Evolutionary conservation across 192 early-diverging fungal species (phyloP), one percentile per base, ranked within the genome.

Genomic region (Gigaspora rosea): DNA sequence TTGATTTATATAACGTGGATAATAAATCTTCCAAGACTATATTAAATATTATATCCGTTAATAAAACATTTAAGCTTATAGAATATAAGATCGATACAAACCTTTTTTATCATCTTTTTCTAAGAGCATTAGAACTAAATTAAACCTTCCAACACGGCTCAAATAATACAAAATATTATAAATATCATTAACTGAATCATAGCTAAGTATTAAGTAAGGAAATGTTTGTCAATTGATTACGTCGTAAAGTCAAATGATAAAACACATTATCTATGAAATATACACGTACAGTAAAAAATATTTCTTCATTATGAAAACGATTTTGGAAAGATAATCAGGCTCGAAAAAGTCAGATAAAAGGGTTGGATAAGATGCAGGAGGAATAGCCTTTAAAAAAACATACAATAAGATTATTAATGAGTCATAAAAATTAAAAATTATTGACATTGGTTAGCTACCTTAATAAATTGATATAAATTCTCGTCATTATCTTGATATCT

Each of bases 381-480:
- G 75, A 20, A 88, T 86, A 56, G 78, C 75, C 86, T 87, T 72
- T 27, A 50, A 41, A 35, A 50, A 49, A 36, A 11, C 7, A 33
- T 41, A 47, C 50, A 54, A 48, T 20, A 4, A 8, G 70, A 35
- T 27, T 13, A 62, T 22, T 18, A 63, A 62, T 18, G 6, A 7
- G 13, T 33, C 47, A 41, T 49, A n/a, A 8, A 27, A 70, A 20
- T 36, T 33, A 63, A 47, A 59, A 50, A 47, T 33, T 15, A 20
- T 58, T 27, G 36, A 8, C 50, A 68, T 63, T n/a, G 46, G 35
- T 33, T 12, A 16, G 46, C 46, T 84, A 92, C 91, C 83, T 92
- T 90, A 52, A 94, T 76, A 62, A 91, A 90, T 3, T 79, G 69
- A 74, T 90, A 92, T 15, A 90, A 70, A 10, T 82, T 66, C 12